These are phyloP conservation scores for Apocynum venetum DNA, from an alignment of 257 asterid genomes.

Conservation along the genomic window DNA sequence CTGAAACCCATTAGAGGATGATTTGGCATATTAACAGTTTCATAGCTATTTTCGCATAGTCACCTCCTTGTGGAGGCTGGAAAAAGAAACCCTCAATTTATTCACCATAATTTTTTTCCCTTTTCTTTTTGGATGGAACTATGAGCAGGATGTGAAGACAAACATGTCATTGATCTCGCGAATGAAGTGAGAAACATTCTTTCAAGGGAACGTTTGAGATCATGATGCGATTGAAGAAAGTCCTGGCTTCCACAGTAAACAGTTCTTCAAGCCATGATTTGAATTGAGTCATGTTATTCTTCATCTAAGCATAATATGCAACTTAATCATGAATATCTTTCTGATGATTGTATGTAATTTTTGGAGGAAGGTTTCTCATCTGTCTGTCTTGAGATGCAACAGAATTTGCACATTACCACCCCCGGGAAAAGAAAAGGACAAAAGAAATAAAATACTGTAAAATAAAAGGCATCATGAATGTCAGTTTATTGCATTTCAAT, in stretches of 20 bases:
- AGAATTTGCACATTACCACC: too few relatives aligned
- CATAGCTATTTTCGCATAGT: not conserved
- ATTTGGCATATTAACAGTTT: not conserved
- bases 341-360: too few relatives aligned
- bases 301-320: not conserved
- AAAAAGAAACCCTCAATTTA: not conserved
- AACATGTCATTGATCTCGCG: conserved; percentile 68
- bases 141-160: conserved; percentile 67
- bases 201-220: conserved; percentile 15
- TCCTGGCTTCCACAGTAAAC: not conserved
- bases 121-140: not conserved
- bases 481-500: too few relatives aligned
- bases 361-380: not conserved
- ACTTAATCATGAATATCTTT: not conserved
- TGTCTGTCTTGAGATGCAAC: too few relatives aligned
- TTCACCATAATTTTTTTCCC: not conserved
- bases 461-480: too few relatives aligned
- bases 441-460: too few relatives aligned
- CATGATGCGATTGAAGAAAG: not conserved
- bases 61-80: not conserved
- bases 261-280: not conserved
- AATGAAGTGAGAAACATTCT: conserved; percentile 71
- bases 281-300: not conserved
- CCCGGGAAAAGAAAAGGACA: too few relatives aligned
- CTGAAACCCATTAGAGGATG: not conserved